Evolutionary conservation across 2,329 filamentous ascomycete genomes (phyloP).

Genomic region (Exophiala calicioides): DNA sequence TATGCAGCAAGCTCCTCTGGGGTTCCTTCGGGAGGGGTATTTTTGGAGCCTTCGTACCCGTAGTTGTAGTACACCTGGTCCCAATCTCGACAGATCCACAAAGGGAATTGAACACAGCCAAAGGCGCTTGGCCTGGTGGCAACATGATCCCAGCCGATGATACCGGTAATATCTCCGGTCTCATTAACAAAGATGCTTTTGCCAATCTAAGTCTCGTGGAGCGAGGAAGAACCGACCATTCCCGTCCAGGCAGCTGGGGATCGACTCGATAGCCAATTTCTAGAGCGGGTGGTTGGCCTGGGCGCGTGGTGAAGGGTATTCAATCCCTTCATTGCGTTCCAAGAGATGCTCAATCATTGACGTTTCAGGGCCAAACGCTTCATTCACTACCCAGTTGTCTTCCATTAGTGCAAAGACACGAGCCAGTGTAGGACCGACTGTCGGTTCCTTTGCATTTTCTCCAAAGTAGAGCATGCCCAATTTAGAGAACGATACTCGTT

Average conservation of each 20-base stretch:
- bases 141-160: slow-evolving; percentile 26
- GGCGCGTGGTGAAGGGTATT: not conserved
- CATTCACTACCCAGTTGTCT: too few relatives aligned
- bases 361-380: too few relatives aligned
- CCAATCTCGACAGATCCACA: too few relatives aligned
- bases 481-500: not conserved
- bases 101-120: too few relatives aligned
- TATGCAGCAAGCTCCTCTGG: too few relatives aligned
- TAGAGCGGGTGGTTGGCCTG: not conserved
- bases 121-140: slow-evolving; percentile 2
- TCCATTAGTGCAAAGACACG: too few relatives aligned
- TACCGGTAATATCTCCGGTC: slow-evolving; percentile 22
- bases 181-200: slow-evolving; percentile 30
- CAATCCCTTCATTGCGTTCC: not conserved
- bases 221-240: slow-evolving; percentile 8
- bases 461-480: not conserved
- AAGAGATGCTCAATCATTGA: too few relatives aligned
- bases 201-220: slow-evolving; percentile 21
- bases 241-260: slow-evolving; percentile 3
- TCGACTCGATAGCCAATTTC: slow-evolving; percentile 2
- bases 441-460: too few relatives aligned
- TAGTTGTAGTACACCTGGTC: too few relatives aligned
- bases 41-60: too few relatives aligned
- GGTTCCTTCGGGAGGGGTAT: too few relatives aligned
- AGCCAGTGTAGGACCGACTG: too few relatives aligned